These are phyloP conservation scores for Deakozyma indianensis DNA, from an alignment of 805 yeast species.

Conservation along the genomic window DNA sequence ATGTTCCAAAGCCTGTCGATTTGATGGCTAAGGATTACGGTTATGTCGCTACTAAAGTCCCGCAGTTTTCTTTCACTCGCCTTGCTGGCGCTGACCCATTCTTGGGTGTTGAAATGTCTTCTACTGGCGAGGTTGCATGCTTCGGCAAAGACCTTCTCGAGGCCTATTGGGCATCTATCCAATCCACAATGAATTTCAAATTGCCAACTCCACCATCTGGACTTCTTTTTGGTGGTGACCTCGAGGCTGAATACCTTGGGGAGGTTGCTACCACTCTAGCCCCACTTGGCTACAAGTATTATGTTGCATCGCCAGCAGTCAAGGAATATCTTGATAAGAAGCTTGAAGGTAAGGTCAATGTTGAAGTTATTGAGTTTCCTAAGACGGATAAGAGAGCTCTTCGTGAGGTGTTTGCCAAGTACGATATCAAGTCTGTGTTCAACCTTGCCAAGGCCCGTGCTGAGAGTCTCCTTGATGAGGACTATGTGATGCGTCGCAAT, in stretches of 20 bases:
- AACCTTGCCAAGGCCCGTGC: slow-evolving; percentile 88
- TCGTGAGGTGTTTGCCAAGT: slow-evolving; percentile 82
- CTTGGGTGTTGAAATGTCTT: slow-evolving; percentile 97
- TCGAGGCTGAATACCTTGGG: slow-evolving; percentile 54
- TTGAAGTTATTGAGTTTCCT: slow-evolving; percentile 76
- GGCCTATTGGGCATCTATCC: slow-evolving; percentile 97
- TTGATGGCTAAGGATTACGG: slow-evolving; percentile 74
- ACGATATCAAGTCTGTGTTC: slow-evolving; percentile 76
- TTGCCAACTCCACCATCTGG: slow-evolving; percentile 87
- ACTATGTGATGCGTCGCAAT: slow-evolving; percentile 96
- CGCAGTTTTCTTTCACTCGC: slow-evolving; percentile 94
- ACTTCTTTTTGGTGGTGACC: slow-evolving; percentile 87
- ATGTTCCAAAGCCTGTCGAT: slow-evolving; percentile 80
- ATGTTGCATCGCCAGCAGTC: slow-evolving; percentile 61
- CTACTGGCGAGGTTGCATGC: slow-evolving; percentile 97
- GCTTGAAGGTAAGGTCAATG: slow-evolving; percentile 26
- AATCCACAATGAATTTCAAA: slow-evolving; percentile 93
- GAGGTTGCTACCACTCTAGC: slow-evolving; percentile 56
- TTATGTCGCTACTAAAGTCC: slow-evolving; percentile 90
- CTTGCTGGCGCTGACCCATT: slow-evolving; percentile 97
- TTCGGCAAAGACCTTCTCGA: slow-evolving; percentile 94
- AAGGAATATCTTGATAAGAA: slow-evolving; percentile 48
- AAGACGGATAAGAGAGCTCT: slow-evolving; percentile 83
- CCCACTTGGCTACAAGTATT: slow-evolving; percentile 68
- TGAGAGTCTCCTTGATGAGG: slow-evolving; percentile 68